A percentile compares a stretch with the other conserved stretches of the same genome.
These are phyloP conservation scores for Acidomyces sp. DNA, from an alignment of 495 filamentous ascomycete genomes.

Conservation along the genomic window DNA sequence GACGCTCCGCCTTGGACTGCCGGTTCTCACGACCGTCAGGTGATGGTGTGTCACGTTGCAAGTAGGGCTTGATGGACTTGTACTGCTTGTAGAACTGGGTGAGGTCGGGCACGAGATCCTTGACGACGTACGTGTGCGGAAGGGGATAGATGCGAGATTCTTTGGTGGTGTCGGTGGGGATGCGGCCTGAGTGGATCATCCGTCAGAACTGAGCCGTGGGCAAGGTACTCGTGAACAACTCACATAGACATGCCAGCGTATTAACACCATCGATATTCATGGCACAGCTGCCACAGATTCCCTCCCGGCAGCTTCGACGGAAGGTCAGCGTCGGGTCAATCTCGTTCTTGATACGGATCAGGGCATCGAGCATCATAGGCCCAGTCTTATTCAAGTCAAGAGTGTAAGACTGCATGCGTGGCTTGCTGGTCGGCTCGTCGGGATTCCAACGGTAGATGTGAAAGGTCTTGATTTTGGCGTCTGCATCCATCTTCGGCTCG, in stretches of 20 bases:
- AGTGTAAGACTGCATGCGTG: constrained; percentile 84
- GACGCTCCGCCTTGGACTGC: constrained; percentile 77
- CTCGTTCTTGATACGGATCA: constrained; percentile 99
- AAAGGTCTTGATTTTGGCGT: constrained; percentile 76
- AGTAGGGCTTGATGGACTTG: constrained; percentile 98
- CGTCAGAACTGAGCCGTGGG: neutral
- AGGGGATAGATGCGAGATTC: constrained; percentile 95
- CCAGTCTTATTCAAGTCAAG: constrained; percentile 97
- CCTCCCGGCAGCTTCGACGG: constrained; percentile 86
- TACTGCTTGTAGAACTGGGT: constrained; percentile 99
- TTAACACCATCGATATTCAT: constrained; percentile 99
- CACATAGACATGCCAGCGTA: constrained; percentile 95
- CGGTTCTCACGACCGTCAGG: constrained; percentile 67
- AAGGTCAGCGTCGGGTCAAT: constrained; percentile 93
- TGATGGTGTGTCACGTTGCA: constrained; percentile 69
- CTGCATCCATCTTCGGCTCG: constrained; percentile 41
- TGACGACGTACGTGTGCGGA: constrained; percentile 97
- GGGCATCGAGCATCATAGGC: constrained; percentile 91
- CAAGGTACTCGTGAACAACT: constrained; percentile 27
- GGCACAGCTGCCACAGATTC: constrained; percentile 94
- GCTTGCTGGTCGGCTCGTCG: constrained; percentile 78
- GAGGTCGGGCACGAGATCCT: constrained; percentile 93
- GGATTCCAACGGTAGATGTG: constrained; percentile 99
- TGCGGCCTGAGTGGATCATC: constrained; percentile 54
- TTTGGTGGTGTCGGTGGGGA: constrained; percentile 64